These are phyloP conservation scores for Pythium utonaiense DNA, from an alignment of 352 stramenopile species.

Conservation along the genomic window DNA sequence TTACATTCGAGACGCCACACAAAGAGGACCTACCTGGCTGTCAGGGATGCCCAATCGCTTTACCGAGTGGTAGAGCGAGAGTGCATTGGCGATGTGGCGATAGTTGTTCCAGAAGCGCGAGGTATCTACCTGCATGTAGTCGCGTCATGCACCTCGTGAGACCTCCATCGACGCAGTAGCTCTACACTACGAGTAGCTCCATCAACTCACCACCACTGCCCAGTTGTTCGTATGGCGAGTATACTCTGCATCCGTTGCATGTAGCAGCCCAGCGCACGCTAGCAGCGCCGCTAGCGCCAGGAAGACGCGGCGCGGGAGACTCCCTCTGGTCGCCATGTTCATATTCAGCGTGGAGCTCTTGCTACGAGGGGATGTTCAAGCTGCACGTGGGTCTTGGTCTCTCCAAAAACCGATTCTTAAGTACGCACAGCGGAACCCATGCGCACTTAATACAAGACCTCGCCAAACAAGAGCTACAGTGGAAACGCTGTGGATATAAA, in stretches of 20 bases:
- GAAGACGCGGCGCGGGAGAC: not conserved
- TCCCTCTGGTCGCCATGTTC: not conserved
- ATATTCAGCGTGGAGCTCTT: not conserved
- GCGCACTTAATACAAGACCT: not conserved
- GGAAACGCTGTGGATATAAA: not conserved
- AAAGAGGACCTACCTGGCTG: constrained; percentile 91
- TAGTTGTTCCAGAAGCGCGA: constrained; percentile 98
- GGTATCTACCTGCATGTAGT: constrained; percentile 84
- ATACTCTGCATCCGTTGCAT: constrained; percentile 31
- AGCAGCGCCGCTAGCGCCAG: constrained; percentile 16
- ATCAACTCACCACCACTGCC: constrained; percentile 65
- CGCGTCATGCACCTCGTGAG: not conserved
- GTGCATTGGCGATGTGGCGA: constrained; percentile 93
- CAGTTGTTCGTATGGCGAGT: constrained; percentile 85
- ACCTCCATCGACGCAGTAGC: not conserved
- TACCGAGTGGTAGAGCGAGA: constrained; percentile 93
- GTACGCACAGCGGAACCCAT: not conserved
- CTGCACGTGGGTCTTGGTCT: not conserved
- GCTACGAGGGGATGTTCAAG: not conserved
- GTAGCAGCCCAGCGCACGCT: constrained; percentile 8
- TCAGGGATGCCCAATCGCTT: constrained; percentile 92
- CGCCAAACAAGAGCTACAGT: not conserved
- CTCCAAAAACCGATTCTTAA: constrained; percentile 10
- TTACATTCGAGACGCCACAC: too few relatives aligned
- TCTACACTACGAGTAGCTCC: not conserved